Conservation (phyloP, 371 early-diverging fungal genomes). For the Mucor sp. region DNA sequence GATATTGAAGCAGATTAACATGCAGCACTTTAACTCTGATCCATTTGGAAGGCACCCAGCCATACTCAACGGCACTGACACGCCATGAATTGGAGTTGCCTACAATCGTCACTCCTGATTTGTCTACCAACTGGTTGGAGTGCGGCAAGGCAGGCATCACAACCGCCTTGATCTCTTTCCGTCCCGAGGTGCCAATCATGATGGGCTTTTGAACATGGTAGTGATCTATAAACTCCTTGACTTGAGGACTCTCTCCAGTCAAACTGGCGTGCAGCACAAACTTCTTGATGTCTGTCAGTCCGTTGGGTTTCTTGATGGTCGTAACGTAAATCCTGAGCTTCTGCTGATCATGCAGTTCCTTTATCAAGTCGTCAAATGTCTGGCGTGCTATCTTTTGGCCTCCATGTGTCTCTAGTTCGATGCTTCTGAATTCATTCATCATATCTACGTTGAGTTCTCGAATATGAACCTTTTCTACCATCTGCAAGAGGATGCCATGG, state of each 20-base stretch:
- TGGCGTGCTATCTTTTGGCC: slow-evolving; percentile 3
- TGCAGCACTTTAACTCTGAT: slow-evolving; percentile 14
- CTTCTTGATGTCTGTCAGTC: slow-evolving; percentile 15
- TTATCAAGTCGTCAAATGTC: slow-evolving; percentile 7
- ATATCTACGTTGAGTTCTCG: not conserved
- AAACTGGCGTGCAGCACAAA: slow-evolving; percentile 15
- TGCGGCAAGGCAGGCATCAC: slow-evolving; percentile 1
- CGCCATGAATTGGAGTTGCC: not conserved
- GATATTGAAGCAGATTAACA: not conserved
- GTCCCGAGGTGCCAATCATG: not conserved
- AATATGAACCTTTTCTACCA: slow-evolving; percentile 14
- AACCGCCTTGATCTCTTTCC: not conserved
- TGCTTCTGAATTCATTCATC: slow-evolving; percentile 2
- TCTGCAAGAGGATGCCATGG: slow-evolving; percentile 6
- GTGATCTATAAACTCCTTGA: slow-evolving; percentile 2
- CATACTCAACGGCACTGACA: slow-evolving; percentile 8
- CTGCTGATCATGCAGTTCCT: slow-evolving; percentile 11
- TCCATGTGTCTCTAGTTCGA: not conserved
- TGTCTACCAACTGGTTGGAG: not conserved
- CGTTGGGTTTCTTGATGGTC: slow-evolving; percentile 2
- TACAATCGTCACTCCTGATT: not conserved
- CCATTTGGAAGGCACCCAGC: slow-evolving; percentile 19
- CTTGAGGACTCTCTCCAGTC: slow-evolving; percentile 5
- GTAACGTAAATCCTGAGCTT: slow-evolving; percentile 9
- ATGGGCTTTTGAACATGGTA: not conserved